phyloP scores from a whole-genome alignment of 345 rosid genomes.

The Corymbia maculata region DNA sequence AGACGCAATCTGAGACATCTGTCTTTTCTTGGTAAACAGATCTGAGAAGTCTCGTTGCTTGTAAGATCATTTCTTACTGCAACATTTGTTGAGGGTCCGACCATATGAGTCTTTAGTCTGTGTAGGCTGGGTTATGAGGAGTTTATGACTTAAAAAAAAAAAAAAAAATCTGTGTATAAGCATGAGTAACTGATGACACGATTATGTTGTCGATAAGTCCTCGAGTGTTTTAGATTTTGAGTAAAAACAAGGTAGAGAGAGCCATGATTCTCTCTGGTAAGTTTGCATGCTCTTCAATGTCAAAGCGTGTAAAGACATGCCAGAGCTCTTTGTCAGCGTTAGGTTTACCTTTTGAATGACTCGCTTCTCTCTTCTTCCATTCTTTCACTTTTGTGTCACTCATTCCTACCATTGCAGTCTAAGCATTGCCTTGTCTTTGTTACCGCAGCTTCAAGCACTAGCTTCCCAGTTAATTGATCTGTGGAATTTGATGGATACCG shows the following conservation, averaged over 20 bases:
- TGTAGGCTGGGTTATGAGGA: not conserved
- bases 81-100: not conserved
- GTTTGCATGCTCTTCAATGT: not conserved
- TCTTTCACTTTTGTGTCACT: not conserved
- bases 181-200: not conserved
- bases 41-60: not conserved
- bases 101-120: not conserved
- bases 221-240: not conserved
- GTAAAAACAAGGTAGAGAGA: not conserved
- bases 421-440: not conserved
- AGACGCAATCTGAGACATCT: not conserved
- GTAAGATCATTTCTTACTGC: not conserved
- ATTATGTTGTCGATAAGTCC: not conserved
- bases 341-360: not conserved
- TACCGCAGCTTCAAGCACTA: conserved; percentile 83
- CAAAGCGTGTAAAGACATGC: not conserved
- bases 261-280: not conserved
- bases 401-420: not conserved
- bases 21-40: not conserved
- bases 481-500: conserved; percentile 99
- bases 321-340: not conserved
- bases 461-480: conserved; percentile 80
- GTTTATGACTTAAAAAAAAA: not conserved
- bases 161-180: not conserved
- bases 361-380: not conserved